Evolutionary conservation across 805 yeast species (phyloP).

Genomic region (Zygotorulaspora florentina): DNA sequence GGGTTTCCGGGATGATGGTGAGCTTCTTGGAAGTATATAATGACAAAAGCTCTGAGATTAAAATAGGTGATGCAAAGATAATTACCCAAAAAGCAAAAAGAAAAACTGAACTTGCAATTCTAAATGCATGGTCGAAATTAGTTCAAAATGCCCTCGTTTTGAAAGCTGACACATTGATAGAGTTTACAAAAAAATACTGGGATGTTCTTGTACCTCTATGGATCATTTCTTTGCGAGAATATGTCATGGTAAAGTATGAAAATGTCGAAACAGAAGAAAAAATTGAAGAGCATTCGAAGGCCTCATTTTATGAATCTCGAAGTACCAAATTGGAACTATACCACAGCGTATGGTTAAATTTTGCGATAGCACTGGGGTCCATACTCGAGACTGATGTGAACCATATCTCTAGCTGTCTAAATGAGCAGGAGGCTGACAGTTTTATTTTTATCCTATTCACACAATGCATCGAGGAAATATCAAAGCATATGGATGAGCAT

Average conservation of each 20-base stretch:
- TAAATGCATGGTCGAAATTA: constrained; percentile 72
- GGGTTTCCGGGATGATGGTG: constrained; percentile 62
- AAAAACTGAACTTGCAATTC: constrained; percentile 53
- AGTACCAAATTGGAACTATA: constrained; percentile 31
- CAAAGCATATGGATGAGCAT: constrained; percentile 37
- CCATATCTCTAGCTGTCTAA: constrained; percentile 45
- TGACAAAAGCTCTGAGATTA: constrained; percentile 33
- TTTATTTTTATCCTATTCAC: constrained; percentile 80
- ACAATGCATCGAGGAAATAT: constrained; percentile 72
- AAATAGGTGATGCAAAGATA: constrained; percentile 54
- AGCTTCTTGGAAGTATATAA: constrained; percentile 57
- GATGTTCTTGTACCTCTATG: constrained; percentile 67
- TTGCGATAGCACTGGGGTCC: constrained; percentile 70
- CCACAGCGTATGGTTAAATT: constrained; percentile 64
- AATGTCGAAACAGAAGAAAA: constrained; percentile 32
- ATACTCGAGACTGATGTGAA: constrained; percentile 50
- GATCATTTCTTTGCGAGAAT: constrained; percentile 72
- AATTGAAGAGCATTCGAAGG: constrained; percentile 20
- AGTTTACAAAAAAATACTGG: constrained; percentile 52
- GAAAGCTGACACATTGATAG: constrained; percentile 41
- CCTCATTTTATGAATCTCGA: constrained; percentile 11
- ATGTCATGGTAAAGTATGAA: constrained; percentile 59
- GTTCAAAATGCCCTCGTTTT: constrained; percentile 32
- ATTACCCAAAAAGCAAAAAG: constrained; percentile 44
- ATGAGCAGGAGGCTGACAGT: constrained; percentile 49